Percentiles rank a stretch among this genome's conserved stretches.
Evolutionary conservation across 2,329 filamentous ascomycete genomes (phyloP).

Genomic region (Diaporthe citriasiana): DNA sequence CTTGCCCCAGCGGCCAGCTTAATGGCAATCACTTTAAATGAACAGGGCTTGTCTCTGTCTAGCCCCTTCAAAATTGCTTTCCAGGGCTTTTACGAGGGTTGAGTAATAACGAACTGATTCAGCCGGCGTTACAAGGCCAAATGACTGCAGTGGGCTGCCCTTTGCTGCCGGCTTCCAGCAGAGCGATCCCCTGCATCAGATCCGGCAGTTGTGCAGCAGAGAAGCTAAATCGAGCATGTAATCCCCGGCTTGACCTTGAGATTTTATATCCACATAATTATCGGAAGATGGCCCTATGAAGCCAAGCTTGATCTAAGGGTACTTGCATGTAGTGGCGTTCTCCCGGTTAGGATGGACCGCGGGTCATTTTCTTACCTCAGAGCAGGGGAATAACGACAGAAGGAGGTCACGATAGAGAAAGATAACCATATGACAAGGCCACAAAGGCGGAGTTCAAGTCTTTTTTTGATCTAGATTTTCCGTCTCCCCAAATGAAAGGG

Average conservation of each 20-base stretch:
- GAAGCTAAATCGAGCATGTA: background rate
- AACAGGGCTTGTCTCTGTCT: background rate
- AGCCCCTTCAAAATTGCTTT: background rate
- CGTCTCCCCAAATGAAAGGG: background rate
- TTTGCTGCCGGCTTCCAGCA: background rate
- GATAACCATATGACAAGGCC: background rate
- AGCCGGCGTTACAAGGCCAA: background rate
- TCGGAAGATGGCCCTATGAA: background rate
- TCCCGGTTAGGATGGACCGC: conserved; percentile 6
- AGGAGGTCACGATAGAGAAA: too few relatives aligned
- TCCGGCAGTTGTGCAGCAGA: background rate
- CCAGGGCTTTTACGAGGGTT: too few relatives aligned
- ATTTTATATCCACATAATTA: background rate
- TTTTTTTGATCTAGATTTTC: too few relatives aligned
- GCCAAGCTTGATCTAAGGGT: conserved; percentile 7
- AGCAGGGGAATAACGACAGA: background rate
- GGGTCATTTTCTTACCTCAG: too few relatives aligned
- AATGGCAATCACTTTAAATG: background rate
- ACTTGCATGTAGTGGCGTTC: conserved; percentile 27
- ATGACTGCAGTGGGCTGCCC: background rate
- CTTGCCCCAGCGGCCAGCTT: background rate
- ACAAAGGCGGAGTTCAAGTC: background rate
- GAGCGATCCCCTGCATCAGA: background rate
- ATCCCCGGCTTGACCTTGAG: background rate
- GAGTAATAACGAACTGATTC: too few relatives aligned